Evolutionary conservation across 1,284 basidiomycete genomes (phyloP).

Genomic region (Cystobasidium slooffiae): DNA sequence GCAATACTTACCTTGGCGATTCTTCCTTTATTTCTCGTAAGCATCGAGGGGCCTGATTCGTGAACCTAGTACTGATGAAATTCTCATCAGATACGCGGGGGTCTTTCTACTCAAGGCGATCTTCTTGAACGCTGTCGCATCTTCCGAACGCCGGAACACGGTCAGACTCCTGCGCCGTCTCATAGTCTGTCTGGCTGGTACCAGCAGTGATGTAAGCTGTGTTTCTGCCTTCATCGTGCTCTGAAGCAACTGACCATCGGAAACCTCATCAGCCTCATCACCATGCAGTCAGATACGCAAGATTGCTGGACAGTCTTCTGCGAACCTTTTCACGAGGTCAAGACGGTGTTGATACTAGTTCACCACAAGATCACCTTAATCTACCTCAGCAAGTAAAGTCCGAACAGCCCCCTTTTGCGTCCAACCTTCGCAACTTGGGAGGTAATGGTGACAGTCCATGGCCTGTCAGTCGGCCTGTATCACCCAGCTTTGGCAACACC

Average conservation of each 20-base stretch:
- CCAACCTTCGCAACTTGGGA: neutral
- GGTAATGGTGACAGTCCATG: constrained; percentile 17
- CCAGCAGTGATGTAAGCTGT: constrained; percentile 40
- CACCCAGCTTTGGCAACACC: neutral
- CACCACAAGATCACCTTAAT: constrained; percentile 12
- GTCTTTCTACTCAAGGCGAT: constrained; percentile 50
- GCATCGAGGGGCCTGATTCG: neutral
- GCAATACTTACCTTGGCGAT: constrained; percentile 50
- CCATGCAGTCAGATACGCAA: constrained; percentile 50
- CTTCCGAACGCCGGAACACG: constrained; percentile 46
- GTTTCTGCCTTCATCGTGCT: neutral
- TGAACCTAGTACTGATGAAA: constrained; percentile 24
- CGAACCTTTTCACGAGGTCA: constrained; percentile 48
- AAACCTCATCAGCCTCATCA: constrained; percentile 45
- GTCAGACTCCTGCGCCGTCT: constrained; percentile 50
- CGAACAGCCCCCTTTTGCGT: neutral
- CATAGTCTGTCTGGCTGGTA: constrained; percentile 48
- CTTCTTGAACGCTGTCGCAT: constrained; percentile 49
- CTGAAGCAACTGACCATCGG: neutral
- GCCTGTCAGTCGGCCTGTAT: constrained; percentile 14
- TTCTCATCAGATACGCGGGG: constrained; percentile 45
- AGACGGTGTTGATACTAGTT: constrained; percentile 38
- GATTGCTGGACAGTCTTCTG: constrained; percentile 51
- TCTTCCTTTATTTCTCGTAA: constrained; percentile 50
- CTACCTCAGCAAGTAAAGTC: neutral